A percentile compares a stretch with the other conserved stretches of the same genome.
phyloP scores from a whole-genome alignment of 2,329 filamentous ascomycete species.

The Simplicillium aogashimaense region DNA sequence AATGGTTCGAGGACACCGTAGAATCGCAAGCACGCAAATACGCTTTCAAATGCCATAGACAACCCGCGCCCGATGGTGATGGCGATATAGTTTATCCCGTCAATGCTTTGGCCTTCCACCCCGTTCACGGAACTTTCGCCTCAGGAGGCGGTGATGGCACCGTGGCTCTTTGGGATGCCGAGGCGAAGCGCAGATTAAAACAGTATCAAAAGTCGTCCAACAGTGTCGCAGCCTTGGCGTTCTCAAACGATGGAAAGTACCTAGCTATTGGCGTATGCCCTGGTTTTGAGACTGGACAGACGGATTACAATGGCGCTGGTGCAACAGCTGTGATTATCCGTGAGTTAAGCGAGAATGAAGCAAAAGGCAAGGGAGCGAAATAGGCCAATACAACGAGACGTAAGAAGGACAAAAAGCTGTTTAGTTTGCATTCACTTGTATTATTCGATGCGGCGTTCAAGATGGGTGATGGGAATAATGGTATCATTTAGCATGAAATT shows the following conservation, averaged over 20 bases:
- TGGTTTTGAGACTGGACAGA: slow-evolving; percentile 79
- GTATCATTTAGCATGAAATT: too few relatives aligned
- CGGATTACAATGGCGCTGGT: slow-evolving; percentile 65
- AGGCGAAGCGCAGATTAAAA: slow-evolving; percentile 79
- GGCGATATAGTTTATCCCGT: slow-evolving; percentile 85
- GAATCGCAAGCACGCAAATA: slow-evolving; percentile 91
- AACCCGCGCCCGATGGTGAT: slow-evolving; percentile 52
- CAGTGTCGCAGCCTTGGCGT: slow-evolving; percentile 67
- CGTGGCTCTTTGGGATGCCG: slow-evolving; percentile 87
- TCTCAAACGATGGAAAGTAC: slow-evolving; percentile 67
- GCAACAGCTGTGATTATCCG: slow-evolving; percentile 70
- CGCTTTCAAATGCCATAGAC: slow-evolving; percentile 96
- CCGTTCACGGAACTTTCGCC: slow-evolving; percentile 73
- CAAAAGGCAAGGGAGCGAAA: slow-evolving; percentile 73
- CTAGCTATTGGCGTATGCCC: slow-evolving; percentile 76
- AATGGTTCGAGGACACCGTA: slow-evolving; percentile 89
- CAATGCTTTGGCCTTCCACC: slow-evolving; percentile 83
- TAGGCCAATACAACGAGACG: slow-evolving; percentile 16
- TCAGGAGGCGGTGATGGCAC: slow-evolving; percentile 84
- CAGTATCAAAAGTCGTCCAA: slow-evolving; percentile 80
- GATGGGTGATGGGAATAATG: too few relatives aligned
- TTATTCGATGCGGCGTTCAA: too few relatives aligned
- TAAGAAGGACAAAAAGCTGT: background rate
- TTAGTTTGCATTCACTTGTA: too few relatives aligned
- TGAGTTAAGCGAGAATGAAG: slow-evolving; percentile 79